phyloP scores from a whole-genome alignment of 768 basidiomycete species.

The Auricularia sp. region DNA sequence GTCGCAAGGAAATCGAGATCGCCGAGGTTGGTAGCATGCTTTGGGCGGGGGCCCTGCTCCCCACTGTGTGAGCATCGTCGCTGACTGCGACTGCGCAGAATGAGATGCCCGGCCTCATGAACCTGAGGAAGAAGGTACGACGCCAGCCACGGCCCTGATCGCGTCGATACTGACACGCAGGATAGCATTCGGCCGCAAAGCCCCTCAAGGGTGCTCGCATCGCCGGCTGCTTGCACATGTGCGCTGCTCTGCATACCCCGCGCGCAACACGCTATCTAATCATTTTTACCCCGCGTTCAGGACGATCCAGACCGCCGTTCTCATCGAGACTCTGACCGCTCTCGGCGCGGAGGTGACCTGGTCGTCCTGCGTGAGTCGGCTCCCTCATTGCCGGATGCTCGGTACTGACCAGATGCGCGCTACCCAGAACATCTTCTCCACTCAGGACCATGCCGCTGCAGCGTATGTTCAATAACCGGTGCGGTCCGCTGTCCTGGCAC shows the following conservation, averaged over 20 bases:
- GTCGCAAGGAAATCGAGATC: conserved; percentile 99
- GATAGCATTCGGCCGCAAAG: conserved; percentile 64
- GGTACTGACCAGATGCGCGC: conserved; percentile 8
- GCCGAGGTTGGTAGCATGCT: conserved; percentile 63
- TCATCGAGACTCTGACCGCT: conserved; percentile 93
- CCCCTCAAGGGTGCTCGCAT: conserved; percentile 93
- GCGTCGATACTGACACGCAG: not conserved
- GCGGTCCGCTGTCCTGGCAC: not conserved
- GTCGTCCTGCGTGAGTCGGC: conserved; percentile 81
- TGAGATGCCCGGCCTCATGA: conserved; percentile 95
- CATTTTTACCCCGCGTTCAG: conserved; percentile 28
- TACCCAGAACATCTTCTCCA: conserved; percentile 92
- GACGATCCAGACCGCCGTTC: conserved; percentile 97
- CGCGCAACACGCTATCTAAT: not conserved
- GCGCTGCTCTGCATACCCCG: conserved; percentile 15
- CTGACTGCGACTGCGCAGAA: conserved; percentile 34
- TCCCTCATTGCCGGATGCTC: not conserved
- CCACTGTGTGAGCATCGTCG: not conserved
- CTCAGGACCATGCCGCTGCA: conserved; percentile 98
- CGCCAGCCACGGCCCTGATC: conserved; percentile 5
- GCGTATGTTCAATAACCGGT: conserved; percentile 45
- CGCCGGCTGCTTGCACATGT: conserved; percentile 98
- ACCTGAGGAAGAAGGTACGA: conserved; percentile 73
- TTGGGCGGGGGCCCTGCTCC: not conserved
- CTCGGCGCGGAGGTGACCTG: conserved; percentile 97